Conservation (phyloP, 2,329 filamentous ascomycete genomes). For the Cladosporium colombiae region DNA sequence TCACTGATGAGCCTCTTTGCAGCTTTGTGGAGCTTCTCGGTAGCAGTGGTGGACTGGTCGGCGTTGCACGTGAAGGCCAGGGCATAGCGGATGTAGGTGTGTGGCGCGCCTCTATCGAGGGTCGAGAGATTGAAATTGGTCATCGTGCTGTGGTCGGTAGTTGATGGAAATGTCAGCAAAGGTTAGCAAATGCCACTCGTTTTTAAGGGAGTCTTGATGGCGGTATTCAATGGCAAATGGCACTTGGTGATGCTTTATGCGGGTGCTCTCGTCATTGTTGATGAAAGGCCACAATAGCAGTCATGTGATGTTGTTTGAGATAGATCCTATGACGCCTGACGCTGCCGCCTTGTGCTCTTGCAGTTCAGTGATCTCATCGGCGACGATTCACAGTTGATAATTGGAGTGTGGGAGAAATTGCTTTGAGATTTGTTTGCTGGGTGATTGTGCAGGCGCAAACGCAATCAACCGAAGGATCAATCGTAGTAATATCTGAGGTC, state of each 20-base stretch:
- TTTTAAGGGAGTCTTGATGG: neutral
- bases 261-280: neutral
- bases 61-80: slow-evolving; percentile 25
- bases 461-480: neutral
- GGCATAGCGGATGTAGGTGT: slow-evolving; percentile 27
- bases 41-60: slow-evolving; percentile 9
- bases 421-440: neutral
- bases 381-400: neutral
- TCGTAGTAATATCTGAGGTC: neutral
- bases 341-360: neutral
- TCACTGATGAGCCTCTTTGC: slow-evolving; percentile 24
- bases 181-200: neutral
- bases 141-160: slow-evolving; percentile 1
- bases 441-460: neutral
- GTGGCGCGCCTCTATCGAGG: slow-evolving; percentile 26
- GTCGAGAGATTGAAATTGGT: slow-evolving; percentile 23
- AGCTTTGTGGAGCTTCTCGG: slow-evolving; percentile 18
- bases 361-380: neutral
- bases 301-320: neutral
- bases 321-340: neutral
- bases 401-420: neutral
- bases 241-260: neutral
- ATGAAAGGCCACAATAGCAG: neutral
- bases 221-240: neutral
- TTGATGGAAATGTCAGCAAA: neutral